Percentiles rank a stretch among this genome's conserved stretches.
phyloP scores from a whole-genome alignment of 768 basidiomycete genomes.

The Scleroderma citrinum region DNA sequence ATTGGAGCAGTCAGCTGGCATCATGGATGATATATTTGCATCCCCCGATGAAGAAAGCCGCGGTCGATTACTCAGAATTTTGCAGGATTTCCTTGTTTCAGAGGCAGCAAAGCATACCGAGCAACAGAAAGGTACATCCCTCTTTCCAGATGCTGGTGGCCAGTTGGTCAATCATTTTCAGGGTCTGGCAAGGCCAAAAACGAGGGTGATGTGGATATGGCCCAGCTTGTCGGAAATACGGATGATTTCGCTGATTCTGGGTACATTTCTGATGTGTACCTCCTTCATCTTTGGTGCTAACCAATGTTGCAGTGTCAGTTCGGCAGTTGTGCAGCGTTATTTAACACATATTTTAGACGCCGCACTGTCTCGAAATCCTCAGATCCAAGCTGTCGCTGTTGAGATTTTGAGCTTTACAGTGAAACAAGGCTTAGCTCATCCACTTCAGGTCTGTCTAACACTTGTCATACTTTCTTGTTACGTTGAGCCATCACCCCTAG shows the following conservation, averaged over 20 bases:
- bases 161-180: background rate
- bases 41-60: conserved; percentile 67
- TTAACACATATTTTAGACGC: conserved; percentile 75
- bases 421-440: conserved; percentile 93
- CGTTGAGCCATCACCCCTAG: conserved; percentile 32
- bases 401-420: conserved; percentile 92
- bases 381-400: conserved; percentile 77
- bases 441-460: conserved; percentile 62
- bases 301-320: conserved; percentile 64
- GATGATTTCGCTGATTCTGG: conserved; percentile 96
- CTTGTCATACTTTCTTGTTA: conserved; percentile 1
- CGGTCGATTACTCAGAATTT: conserved; percentile 72
- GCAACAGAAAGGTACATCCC: conserved; percentile 55
- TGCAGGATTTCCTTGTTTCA: conserved; percentile 87
- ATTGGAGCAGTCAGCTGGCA: conserved; percentile 62
- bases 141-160: background rate
- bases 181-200: conserved; percentile 17
- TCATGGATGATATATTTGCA: conserved; percentile 88
- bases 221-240: conserved; percentile 90
- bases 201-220: conserved; percentile 69
- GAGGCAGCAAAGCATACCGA: conserved; percentile 74
- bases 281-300: background rate
- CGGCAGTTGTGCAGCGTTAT: conserved; percentile 92
- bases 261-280: conserved; percentile 35
- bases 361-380: conserved; percentile 61